Conservation (phyloP, 305 asterid genomes). For the Fraxinus dipetala region DNA sequence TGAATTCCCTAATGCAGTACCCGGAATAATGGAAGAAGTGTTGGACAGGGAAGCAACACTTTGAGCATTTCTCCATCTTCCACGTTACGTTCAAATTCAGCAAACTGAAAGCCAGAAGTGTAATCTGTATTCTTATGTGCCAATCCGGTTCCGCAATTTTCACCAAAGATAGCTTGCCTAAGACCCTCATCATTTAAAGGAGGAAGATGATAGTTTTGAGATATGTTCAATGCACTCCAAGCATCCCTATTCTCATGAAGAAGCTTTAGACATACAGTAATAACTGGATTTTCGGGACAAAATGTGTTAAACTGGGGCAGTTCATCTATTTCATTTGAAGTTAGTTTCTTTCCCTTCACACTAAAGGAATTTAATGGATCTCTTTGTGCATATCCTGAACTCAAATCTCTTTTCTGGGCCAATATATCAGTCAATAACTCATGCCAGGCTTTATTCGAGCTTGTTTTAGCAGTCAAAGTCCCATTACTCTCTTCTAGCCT, state of each 20-base stretch:
- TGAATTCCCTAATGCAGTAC: conserved; percentile 32
- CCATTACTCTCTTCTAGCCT: conserved; percentile 28
- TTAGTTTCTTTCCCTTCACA: conserved; percentile 27
- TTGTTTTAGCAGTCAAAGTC: conserved; percentile 27
- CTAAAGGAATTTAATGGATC: conserved; percentile 25
- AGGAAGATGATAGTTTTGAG: conserved; percentile 69
- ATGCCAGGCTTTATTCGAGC: conserved; percentile 61
- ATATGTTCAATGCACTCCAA: conserved; percentile 72
- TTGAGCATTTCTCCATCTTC: conserved; percentile 71
- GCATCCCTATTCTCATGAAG: conserved; percentile 52
- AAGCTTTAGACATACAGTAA: conserved; percentile 59
- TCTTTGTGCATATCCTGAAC: conserved; percentile 25
- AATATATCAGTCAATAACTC: conserved; percentile 59
- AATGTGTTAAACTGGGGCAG: conserved; percentile 31
- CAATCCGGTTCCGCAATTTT: conserved; percentile 32
- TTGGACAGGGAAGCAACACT: conserved; percentile 78
- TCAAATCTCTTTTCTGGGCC: conserved; percentile 39
- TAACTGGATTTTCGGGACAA: conserved; percentile 74
- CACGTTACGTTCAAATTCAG: conserved; percentile 43
- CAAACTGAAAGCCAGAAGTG: conserved; percentile 61
- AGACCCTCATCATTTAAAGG: conserved; percentile 76
- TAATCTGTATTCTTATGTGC: conserved; percentile 56
- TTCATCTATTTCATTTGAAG: conserved; percentile 28
- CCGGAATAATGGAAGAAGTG: conserved; percentile 86
- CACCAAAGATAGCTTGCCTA: conserved; percentile 66